Percentiles rank a stretch among this genome's conserved stretches.
Conservation (phyloP, 176 grass and related monocot species). For the Themeda triandra region DNA sequence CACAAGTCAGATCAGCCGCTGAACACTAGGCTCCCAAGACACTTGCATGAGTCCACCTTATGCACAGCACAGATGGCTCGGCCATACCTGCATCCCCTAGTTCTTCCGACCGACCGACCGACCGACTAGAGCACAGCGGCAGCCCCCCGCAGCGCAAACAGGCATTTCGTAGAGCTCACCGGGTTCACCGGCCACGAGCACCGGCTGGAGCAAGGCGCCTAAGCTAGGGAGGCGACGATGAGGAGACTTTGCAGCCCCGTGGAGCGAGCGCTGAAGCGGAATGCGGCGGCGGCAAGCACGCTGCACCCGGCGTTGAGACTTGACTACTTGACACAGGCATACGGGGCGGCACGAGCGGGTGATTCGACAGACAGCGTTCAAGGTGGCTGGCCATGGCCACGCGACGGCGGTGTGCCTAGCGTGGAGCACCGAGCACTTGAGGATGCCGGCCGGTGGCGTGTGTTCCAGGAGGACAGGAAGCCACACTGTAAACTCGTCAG, state of each 20-base stretch:
- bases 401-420: background rate
- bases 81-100: background rate
- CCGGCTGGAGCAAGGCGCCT: background rate
- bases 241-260: background rate
- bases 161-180: slow-evolving; percentile 1
- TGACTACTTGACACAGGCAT: too few species aligned
- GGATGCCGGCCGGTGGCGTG: too few species aligned
- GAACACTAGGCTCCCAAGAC: background rate
- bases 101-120: background rate
- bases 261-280: background rate
- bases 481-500: too few species aligned
- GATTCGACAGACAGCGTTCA: background rate
- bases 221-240: background rate
- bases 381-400: background rate
- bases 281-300: too few species aligned
- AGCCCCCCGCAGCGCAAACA: background rate
- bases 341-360: too few species aligned
- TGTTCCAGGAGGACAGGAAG: too few species aligned
- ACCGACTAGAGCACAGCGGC: background rate
- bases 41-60: background rate
- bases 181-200: background rate
- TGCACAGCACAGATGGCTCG: background rate
- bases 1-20: background rate
- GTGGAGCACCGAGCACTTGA: too few species aligned
- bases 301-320: too few species aligned